phyloP scores from a whole-genome alignment of 2,329 filamentous ascomycete species.

The Chalaropsis ovoidea region DNA sequence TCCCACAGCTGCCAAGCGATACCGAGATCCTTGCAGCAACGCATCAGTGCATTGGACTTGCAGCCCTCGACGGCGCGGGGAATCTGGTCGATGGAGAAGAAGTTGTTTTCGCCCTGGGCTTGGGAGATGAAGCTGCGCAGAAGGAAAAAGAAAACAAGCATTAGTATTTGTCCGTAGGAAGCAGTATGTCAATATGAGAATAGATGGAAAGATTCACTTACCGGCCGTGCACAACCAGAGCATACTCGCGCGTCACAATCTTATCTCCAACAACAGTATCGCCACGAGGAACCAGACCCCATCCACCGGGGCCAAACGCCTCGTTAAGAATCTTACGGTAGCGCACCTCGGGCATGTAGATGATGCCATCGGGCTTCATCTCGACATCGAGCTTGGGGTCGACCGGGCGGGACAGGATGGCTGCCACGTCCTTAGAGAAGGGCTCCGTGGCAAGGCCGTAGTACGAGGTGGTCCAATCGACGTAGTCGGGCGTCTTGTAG shows the following conservation, averaged over 20 bases:
- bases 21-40: slow-evolving; percentile 95
- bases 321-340: slow-evolving; percentile 82
- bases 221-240: slow-evolving; percentile 78
- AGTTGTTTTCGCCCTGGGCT: slow-evolving; percentile 87
- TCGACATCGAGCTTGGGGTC: slow-evolving; percentile 65
- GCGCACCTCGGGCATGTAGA: slow-evolving; percentile 97
- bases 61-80: slow-evolving; percentile 92
- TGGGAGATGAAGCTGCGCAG: slow-evolving; percentile 69
- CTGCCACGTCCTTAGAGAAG: slow-evolving; percentile 59
- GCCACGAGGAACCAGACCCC: slow-evolving; percentile 82
- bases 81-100: slow-evolving; percentile 81
- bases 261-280: slow-evolving; percentile 77
- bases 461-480: slow-evolving; percentile 77
- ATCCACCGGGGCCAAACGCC: slow-evolving; percentile 89
- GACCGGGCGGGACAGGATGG: slow-evolving; percentile 58
- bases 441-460: slow-evolving; percentile 62
- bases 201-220: slow-evolving; percentile 38
- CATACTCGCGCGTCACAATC: slow-evolving; percentile 81
- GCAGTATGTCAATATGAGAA: not conserved
- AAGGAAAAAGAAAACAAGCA: not conserved
- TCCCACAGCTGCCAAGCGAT: slow-evolving; percentile 96
- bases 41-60: slow-evolving; percentile 95
- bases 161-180: not conserved
- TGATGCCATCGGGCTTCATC: slow-evolving; percentile 92
- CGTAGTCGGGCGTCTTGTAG: slow-evolving; percentile 27